phyloP scores from a whole-genome alignment of 1,284 basidiomycete species.

The Ceratobasidium sp. region DNA sequence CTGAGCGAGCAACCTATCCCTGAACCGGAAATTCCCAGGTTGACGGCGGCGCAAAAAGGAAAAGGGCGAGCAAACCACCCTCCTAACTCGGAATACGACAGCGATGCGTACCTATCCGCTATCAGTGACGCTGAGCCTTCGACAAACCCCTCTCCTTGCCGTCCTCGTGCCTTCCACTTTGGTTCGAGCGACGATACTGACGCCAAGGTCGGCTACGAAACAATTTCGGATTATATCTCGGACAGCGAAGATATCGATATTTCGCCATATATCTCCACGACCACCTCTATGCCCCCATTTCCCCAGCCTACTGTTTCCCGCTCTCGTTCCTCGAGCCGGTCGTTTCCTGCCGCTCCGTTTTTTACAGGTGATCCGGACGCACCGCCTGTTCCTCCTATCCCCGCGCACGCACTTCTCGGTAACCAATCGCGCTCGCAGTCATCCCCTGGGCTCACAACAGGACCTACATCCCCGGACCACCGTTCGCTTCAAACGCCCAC shows the following conservation, averaged over 20 bases:
- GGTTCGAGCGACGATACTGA: slow-evolving; percentile 22
- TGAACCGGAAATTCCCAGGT: not conserved
- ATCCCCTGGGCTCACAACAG: slow-evolving; percentile 1
- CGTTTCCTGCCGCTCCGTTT: slow-evolving; percentile 7
- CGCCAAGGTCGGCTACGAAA: slow-evolving; percentile 25
- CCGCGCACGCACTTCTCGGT: slow-evolving; percentile 3
- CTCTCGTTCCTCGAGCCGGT: slow-evolving; percentile 36
- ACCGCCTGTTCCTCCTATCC: slow-evolving; percentile 33
- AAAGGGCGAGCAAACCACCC: not conserved
- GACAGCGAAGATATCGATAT: slow-evolving; percentile 34
- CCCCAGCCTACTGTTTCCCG: slow-evolving; percentile 39
- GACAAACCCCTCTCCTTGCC: not conserved
- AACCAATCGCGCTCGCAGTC: slow-evolving; percentile 4
- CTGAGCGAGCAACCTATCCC: not conserved
- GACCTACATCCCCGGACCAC: not conserved
- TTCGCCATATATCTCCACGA: slow-evolving; percentile 14
- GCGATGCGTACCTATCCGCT: not conserved
- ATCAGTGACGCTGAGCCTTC: slow-evolving; percentile 1
- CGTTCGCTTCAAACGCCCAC: slow-evolving; percentile 36
- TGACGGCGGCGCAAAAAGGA: not conserved
- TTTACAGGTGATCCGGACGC: not conserved
- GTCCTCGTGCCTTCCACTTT: not conserved
- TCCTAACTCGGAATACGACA: not conserved
- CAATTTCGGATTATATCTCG: slow-evolving; percentile 28
- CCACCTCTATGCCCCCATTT: slow-evolving; percentile 19